Evolutionary conservation across 441 rosid species (phyloP).

Genomic region (Gossypium aridum): DNA sequence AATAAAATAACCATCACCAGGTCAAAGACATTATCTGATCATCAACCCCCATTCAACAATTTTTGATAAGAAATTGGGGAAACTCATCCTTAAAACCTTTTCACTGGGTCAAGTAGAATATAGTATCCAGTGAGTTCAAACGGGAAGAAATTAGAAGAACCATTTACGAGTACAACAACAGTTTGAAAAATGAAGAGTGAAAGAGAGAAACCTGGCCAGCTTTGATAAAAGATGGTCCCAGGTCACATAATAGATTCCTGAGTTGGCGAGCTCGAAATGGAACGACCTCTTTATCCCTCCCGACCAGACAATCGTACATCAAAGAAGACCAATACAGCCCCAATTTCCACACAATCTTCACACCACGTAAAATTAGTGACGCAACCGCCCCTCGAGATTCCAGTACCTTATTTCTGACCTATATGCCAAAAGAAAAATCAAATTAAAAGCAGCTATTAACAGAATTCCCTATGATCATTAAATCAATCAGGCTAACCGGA

Average conservation of each 20-base stretch:
- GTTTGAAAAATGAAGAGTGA: neutral
- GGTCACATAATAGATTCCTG: constrained; percentile 79
- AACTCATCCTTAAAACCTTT: neutral
- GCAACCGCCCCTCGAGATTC: constrained; percentile 60
- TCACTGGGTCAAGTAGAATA: neutral
- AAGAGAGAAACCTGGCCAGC: constrained; percentile 72
- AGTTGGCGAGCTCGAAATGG: constrained; percentile 89
- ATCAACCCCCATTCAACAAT: neutral
- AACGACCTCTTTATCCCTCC: constrained; percentile 86
- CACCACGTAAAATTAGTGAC: constrained; percentile 67
- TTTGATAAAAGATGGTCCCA: constrained; percentile 94
- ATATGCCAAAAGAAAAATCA: neutral
- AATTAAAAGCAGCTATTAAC: neutral
- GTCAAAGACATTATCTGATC: constrained; percentile 3
- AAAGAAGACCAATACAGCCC: constrained; percentile 83
- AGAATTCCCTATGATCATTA: neutral
- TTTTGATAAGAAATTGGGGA: neutral
- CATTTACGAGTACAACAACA: neutral
- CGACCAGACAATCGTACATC: constrained; percentile 72
- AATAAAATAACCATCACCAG: neutral
- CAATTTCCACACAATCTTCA: constrained; percentile 85
- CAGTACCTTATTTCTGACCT: constrained; percentile 85
- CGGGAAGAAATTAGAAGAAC: neutral
- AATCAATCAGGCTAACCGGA: neutral
- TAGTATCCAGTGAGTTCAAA: neutral